A percentile compares a stretch with the other conserved stretches of the same genome.
Conservation (phyloP, 768 basidiomycete species). For the Leccinum truebloodii region DNA sequence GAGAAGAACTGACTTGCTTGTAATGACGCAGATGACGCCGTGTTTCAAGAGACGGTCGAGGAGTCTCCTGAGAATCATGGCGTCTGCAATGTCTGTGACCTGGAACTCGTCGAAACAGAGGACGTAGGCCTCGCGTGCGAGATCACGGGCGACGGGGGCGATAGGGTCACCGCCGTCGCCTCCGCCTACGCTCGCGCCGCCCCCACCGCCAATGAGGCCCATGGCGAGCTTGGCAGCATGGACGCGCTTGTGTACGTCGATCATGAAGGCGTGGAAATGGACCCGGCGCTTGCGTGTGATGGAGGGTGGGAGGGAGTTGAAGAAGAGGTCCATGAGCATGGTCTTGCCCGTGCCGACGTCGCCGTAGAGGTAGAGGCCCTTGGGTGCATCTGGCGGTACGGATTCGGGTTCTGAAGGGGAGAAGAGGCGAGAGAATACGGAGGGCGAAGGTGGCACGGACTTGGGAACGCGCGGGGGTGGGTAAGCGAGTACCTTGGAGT, state of each 20-base stretch:
- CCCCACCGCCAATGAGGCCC: slow-evolving; percentile 50
- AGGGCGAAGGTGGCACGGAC: slow-evolving; percentile 33
- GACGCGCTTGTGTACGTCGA: slow-evolving; percentile 93
- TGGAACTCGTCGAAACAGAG: slow-evolving; percentile 99
- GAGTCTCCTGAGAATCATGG: slow-evolving; percentile 93
- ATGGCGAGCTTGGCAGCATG: slow-evolving; percentile 78
- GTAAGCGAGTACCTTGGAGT: slow-evolving; percentile 71
- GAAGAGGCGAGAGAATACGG: slow-evolving; percentile 33
- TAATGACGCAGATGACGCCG: slow-evolving; percentile 94
- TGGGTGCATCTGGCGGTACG: slow-evolving; percentile 61
- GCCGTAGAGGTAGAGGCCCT: slow-evolving; percentile 93
- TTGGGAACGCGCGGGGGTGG: slow-evolving; percentile 61
- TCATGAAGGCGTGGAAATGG: slow-evolving; percentile 99
- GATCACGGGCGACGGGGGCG: slow-evolving; percentile 80
- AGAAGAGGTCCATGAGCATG: slow-evolving; percentile 99
- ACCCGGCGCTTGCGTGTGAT: slow-evolving; percentile 80
- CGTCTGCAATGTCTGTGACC: slow-evolving; percentile 97
- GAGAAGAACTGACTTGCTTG: slow-evolving; percentile 77
- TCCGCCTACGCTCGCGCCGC: slow-evolving; percentile 28
- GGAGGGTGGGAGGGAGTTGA: slow-evolving; percentile 70
- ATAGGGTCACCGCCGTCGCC: slow-evolving; percentile 69
- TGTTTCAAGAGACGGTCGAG: slow-evolving; percentile 83
- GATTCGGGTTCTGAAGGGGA: slow-evolving; percentile 21
- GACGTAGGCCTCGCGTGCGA: slow-evolving; percentile 81
- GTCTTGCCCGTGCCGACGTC: slow-evolving; percentile 98